A percentile compares a stretch with the other conserved stretches of the same genome.
These are phyloP conservation scores for Aspergillus clavatus DNA, from an alignment of 2,329 filamentous ascomycete genomes.

Conservation along the genomic window DNA sequence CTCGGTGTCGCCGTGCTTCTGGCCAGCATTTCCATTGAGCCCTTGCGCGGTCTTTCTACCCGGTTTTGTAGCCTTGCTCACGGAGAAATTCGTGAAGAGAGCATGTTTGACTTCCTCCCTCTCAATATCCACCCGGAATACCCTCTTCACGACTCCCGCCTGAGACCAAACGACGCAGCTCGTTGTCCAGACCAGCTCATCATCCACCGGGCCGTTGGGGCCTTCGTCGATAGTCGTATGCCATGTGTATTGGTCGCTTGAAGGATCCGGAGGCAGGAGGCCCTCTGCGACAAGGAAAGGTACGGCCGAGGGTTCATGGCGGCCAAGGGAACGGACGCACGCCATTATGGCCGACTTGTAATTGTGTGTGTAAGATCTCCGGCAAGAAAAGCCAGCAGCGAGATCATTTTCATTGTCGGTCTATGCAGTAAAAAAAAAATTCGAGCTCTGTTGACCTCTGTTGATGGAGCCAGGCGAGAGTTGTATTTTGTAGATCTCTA, in stretches of 20 bases:
- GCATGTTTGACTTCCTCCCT: slow-evolving; percentile 83
- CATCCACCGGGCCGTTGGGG: slow-evolving; percentile 52
- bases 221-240: slow-evolving; percentile 52
- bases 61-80: slow-evolving; percentile 26
- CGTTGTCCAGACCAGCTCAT: slow-evolving; percentile 74
- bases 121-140: slow-evolving; percentile 81
- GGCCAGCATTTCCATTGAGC: slow-evolving; percentile 5
- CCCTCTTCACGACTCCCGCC: slow-evolving; percentile 75
- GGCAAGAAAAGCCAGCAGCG: slow-evolving; percentile 20
- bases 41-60: slow-evolving; percentile 6
- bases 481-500: not conserved
- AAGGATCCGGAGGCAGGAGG: slow-evolving; percentile 64
- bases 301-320: slow-evolving; percentile 82
- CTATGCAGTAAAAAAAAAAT: slow-evolving; percentile 1
- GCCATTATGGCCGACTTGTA: slow-evolving; percentile 61
- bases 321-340: slow-evolving; percentile 79
- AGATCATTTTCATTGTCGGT: slow-evolving; percentile 26
- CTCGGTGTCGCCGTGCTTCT: slow-evolving; percentile 2
- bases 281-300: slow-evolving; percentile 77
- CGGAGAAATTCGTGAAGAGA: slow-evolving; percentile 75
- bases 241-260: slow-evolving; percentile 67
- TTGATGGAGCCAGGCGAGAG: not conserved
- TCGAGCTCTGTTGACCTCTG: not conserved
- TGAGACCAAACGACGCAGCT: slow-evolving; percentile 83
- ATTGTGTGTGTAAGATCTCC: slow-evolving; percentile 17